Conservation (phyloP, 2,329 filamentous ascomycete genomes). For the Hyphodiscus sp. region DNA sequence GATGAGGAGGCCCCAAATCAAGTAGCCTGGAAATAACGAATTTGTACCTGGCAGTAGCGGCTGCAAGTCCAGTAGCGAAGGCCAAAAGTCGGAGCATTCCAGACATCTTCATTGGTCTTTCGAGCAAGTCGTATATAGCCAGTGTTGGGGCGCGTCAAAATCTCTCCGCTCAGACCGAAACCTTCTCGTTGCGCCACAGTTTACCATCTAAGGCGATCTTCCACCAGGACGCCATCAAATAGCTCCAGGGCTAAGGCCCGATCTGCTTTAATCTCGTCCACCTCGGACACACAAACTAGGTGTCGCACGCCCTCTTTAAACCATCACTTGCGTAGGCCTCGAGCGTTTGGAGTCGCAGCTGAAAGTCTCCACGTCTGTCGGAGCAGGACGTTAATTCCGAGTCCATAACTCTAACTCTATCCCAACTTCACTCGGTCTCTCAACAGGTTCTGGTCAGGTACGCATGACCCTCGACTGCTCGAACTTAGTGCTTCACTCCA, state of each 20-base stretch:
- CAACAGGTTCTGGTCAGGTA: constrained; percentile 1
- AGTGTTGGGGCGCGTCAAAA: constrained; percentile 4
- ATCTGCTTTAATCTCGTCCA: constrained; percentile 3
- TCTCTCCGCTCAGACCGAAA: constrained; percentile 8
- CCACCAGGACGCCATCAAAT: neutral
- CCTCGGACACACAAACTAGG: neutral
- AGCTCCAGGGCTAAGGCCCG: neutral
- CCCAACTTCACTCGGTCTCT: constrained; percentile 14
- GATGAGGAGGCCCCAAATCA: neutral
- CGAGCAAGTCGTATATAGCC: neutral
- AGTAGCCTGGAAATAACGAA: neutral
- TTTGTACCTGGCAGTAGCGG: constrained; percentile 21
- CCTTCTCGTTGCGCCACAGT: neutral
- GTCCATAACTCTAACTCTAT: constrained; percentile 18
- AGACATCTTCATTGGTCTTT: neutral
- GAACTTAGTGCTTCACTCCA: constrained; percentile 13
- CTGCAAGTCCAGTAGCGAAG: neutral
- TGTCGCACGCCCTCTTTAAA: constrained; percentile 9
- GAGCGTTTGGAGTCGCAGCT: constrained; percentile 9
- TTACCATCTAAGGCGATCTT: neutral
- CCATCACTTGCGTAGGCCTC: constrained; percentile 3
- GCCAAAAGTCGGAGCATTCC: constrained; percentile 17
- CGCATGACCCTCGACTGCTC: constrained; percentile 9
- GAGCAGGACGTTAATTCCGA: constrained; percentile 4
- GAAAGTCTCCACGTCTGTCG: constrained; percentile 3